phyloP scores from a whole-genome alignment of 345 rosid species.

The Abelmoschus esculentus region DNA sequence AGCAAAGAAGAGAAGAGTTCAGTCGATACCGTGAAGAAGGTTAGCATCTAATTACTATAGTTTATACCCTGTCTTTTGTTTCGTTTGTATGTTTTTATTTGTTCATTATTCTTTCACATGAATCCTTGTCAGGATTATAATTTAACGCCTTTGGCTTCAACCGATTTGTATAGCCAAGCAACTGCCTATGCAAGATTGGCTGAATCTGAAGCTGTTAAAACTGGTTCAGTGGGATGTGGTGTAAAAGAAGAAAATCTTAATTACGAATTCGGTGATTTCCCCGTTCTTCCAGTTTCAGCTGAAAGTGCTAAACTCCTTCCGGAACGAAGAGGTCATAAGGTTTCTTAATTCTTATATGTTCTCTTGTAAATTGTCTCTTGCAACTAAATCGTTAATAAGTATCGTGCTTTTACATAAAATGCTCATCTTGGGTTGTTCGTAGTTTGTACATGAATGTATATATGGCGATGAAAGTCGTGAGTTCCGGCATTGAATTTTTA shows the following conservation, averaged over 20 bases:
- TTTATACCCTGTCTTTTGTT: neutral
- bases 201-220: constrained; percentile 32
- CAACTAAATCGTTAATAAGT: neutral
- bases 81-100: neutral
- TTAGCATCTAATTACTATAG: constrained; percentile 13
- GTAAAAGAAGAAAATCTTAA: constrained; percentile 22
- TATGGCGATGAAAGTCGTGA: neutral
- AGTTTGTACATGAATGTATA: neutral
- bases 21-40: constrained; percentile 36
- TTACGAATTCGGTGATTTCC: constrained; percentile 27
- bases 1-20: constrained; percentile 23
- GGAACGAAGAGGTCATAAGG: constrained; percentile 36
- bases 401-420: neutral
- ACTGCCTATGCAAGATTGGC: constrained; percentile 55
- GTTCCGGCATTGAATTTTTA: neutral
- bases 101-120: constrained; percentile 2
- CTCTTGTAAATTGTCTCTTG: neutral
- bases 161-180: constrained; percentile 61
- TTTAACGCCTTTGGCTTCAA: constrained; percentile 26
- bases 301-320: constrained; percentile 78
- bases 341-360: neutral
- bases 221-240: constrained; percentile 17
- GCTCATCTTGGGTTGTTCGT: no score
- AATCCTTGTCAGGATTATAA: constrained; percentile 25
- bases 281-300: constrained; percentile 76